Evolutionary conservation across 2,329 filamentous ascomycete species (phyloP).

Genomic region (Exserohilum rostratum): DNA sequence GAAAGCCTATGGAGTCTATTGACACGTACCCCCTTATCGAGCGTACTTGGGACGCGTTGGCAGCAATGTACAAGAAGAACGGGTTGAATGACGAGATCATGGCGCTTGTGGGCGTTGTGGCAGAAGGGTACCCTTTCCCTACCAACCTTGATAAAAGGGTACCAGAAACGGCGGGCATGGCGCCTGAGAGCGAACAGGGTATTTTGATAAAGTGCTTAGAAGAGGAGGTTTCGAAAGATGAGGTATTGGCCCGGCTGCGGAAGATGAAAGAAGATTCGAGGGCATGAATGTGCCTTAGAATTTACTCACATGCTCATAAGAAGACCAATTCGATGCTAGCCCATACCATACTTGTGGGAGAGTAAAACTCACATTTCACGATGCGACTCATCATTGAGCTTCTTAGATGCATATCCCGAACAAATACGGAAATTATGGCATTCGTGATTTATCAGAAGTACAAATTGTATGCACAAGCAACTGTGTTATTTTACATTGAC

Average conservation of each 20-base stretch:
- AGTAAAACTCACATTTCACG: too few species aligned
- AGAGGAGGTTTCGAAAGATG: slow-evolving; percentile 48
- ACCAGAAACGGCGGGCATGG: slow-evolving; percentile 64
- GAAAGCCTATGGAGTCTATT: slow-evolving; percentile 68
- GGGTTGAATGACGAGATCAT: slow-evolving; percentile 53
- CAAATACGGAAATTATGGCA: too few species aligned
- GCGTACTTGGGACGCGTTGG: slow-evolving; percentile 53
- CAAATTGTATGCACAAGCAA: too few species aligned
- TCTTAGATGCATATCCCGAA: too few species aligned
- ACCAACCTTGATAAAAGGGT: slow-evolving; percentile 65
- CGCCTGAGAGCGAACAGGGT: slow-evolving; percentile 65
- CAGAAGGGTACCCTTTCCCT: slow-evolving; percentile 66
- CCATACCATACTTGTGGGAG: too few species aligned
- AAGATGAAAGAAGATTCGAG: slow-evolving; percentile 46
- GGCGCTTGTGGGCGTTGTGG: slow-evolving; percentile 59
- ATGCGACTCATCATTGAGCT: too few species aligned
- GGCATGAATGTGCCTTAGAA: neutral
- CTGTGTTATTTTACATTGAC: too few species aligned
- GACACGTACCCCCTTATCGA: slow-evolving; percentile 59
- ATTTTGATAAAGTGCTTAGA: slow-evolving; percentile 55
- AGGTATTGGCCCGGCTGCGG: slow-evolving; percentile 52
- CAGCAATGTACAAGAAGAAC: slow-evolving; percentile 38
- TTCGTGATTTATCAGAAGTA: too few species aligned
- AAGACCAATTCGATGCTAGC: too few species aligned
- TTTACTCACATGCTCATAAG: neutral